phyloP scores from a whole-genome alignment of 2,329 filamentous ascomycete genomes.

The Alternaria arbusti region DNA sequence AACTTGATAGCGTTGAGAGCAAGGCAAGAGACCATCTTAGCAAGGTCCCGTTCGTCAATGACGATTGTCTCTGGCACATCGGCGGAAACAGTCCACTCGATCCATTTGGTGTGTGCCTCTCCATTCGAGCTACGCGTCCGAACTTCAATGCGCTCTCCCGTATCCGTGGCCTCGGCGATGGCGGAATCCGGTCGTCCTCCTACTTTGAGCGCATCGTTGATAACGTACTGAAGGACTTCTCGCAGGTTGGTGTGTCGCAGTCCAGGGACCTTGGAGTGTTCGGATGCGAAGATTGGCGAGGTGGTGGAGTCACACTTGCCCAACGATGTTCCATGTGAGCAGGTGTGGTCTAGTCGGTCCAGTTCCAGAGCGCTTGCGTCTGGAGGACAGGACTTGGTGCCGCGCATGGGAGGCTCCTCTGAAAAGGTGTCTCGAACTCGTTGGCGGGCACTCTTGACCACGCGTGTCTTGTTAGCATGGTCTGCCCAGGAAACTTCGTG shows the following conservation, averaged over 20 bases:
- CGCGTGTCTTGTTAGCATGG: slow-evolving; percentile 30
- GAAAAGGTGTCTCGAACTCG: slow-evolving; percentile 38
- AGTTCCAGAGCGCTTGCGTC: slow-evolving; percentile 17
- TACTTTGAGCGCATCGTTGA: slow-evolving; percentile 60
- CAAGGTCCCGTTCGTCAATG: slow-evolving; percentile 68
- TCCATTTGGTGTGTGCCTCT: slow-evolving; percentile 53
- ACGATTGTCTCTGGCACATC: slow-evolving; percentile 61
- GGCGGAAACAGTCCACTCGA: slow-evolving; percentile 59
- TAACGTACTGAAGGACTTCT: slow-evolving; percentile 59
- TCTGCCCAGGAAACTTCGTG: slow-evolving; percentile 45
- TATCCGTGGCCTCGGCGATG: slow-evolving; percentile 53
- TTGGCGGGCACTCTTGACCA: slow-evolving; percentile 31
- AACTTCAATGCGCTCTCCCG: slow-evolving; percentile 59
- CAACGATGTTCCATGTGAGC: slow-evolving; percentile 30
- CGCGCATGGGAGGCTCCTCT: slow-evolving; percentile 33
- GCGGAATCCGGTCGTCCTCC: slow-evolving; percentile 61
- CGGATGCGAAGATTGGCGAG: slow-evolving; percentile 43
- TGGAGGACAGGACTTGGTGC: slow-evolving; percentile 23
- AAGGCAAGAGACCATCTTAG: slow-evolving; percentile 68
- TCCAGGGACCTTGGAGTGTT: slow-evolving; percentile 54
- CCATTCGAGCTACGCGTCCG: slow-evolving; percentile 53
- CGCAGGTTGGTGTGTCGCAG: slow-evolving; percentile 56
- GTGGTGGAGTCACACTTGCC: slow-evolving; percentile 34
- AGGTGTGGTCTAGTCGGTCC: slow-evolving; percentile 25
- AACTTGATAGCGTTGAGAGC: slow-evolving; percentile 74